Base-by-base conservation (phyloP, 768 basidiomycete genomes). In the Lactarius sp. region DNA sequence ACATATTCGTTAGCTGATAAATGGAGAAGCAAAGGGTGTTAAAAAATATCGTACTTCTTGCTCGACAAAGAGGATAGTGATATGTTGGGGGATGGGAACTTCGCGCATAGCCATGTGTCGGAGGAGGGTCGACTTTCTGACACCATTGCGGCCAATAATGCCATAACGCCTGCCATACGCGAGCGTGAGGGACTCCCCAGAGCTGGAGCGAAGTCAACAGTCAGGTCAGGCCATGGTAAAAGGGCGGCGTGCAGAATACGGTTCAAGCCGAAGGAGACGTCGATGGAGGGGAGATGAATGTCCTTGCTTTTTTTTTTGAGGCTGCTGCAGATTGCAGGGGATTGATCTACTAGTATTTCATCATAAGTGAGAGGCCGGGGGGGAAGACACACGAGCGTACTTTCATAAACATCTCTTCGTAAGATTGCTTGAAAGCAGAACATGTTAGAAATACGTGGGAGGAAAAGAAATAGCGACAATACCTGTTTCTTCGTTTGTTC, bases 401-500 rank as follows among this genome's bases (percentile, higher is more conserved):
- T 82, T 97, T 93, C 91, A 99, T 92, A 77, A 94, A 99, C 85
- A 99, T 88, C 72, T 99, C 97, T 72, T 98, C 96, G 76, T 98
- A 98, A 20, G 88, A 85, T 90, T 98, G 94, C 87, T 98, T 60
- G n/a, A 42, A 18, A 41, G 69, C 18, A 52, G 37, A 65, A 64
- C 22, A 46, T 18, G 37, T 41, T 31, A 46, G 42, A 55, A 4
- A 42, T 20, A 61, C 57, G 42, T 20, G 52, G 41, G 18, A 20
- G 33, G 16, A 1, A 37, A 52, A 34, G 41, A 9, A 34, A 46
- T 13, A 4, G 20, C 13, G 42, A 46, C 68, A 78, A 59, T 66
- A 87, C 90, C 80, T 94, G 93, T 77, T 94, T 94, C 74, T 87
- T 85, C 75, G 92, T 87, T 68, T 93, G 87, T 71, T 97, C 94